Base-by-base conservation (phyloP, 176 grass and related monocot species). In the Oropetium thomaeum region DNA sequence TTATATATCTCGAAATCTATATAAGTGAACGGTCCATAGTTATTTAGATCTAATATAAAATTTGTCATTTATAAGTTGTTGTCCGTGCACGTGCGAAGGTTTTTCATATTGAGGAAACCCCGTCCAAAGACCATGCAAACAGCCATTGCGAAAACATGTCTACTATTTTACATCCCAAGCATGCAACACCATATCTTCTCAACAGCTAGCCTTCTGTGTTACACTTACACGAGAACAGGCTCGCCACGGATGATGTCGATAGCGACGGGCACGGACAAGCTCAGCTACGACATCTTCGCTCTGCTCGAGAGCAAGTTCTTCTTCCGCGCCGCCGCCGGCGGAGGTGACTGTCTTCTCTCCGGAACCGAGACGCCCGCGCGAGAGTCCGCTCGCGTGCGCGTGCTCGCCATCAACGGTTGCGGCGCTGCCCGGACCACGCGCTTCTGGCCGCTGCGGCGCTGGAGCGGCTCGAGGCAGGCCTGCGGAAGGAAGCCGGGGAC, bases 391-490 rank as follows among this genome's bases (percentile, higher is more conserved):
- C 76, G 83, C 16, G 93, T 96, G 73, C 60, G 89, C 2, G 83
- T 96, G 65, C 89, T 96, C 8, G 74, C 89, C 62, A 81, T 96
- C 65, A 89, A 96, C 62, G 89, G 93, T 14, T 91, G 84, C 62
- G 87, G 87, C 1, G 45, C 52, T 0, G 58, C 0, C 71, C 89
- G 0, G 70, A 38, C 8, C 89, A 90, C 67, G 89, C 85, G 13
- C 75, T 96, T 8, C 84, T 92, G 23, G 87, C 93, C 13, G 84
- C 87, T 22, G 75, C 84, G 0, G 70, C 84, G 8, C 70, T 96
- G 23, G 84, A 75, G 0, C 58, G 78, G 30, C 93, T 96, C 34
- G 93, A 96, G 78, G 53, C 84, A 8, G 48, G 71, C 0, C 87
- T 96, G 37, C 87, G 84, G 12, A 27, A 45, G 64, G 45, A 42